Conservation (phyloP, 495 filamentous ascomycete genomes). For the Daldinia childiae region DNA sequence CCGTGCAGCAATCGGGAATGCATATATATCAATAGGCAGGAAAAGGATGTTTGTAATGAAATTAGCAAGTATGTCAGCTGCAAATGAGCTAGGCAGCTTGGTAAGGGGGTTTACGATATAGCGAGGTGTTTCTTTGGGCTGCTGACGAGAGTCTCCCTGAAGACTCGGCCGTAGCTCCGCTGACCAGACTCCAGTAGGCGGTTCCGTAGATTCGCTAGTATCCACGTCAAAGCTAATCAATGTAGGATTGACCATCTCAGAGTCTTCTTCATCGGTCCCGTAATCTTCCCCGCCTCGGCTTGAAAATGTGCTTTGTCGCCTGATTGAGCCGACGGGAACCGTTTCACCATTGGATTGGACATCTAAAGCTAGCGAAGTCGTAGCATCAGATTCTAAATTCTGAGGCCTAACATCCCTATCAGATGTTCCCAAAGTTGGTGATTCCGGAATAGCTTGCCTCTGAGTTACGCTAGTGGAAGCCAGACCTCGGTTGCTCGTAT, state of each 20-base stretch:
- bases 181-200: conserved; percentile 61
- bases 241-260: conserved; percentile 58
- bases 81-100: conserved; percentile 48
- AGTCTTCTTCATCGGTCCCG: conserved; percentile 60
- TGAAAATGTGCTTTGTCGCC: conserved; percentile 48
- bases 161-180: conserved; percentile 63
- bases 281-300: conserved; percentile 51
- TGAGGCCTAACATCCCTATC: conserved; percentile 43
- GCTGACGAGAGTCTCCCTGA: conserved; percentile 38
- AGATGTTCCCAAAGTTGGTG: conserved; percentile 42
- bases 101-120: conserved; percentile 54
- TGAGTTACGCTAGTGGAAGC: conserved; percentile 9
- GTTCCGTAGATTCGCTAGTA: conserved; percentile 55
- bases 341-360: conserved; percentile 39
- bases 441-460: conserved; percentile 39
- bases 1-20: conserved; percentile 45
- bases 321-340: conserved; percentile 42
- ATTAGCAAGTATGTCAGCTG: conserved; percentile 50
- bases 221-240: conserved; percentile 68
- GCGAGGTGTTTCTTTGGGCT: conserved; percentile 39
- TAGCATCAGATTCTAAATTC: conserved; percentile 35
- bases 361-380: conserved; percentile 38
- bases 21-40: conserved; percentile 46
- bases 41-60: conserved; percentile 46
- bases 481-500: conserved; percentile 4